Base-by-base conservation (phyloP, 176 grass and related monocot species). In the Oryza coarctata region DNA sequence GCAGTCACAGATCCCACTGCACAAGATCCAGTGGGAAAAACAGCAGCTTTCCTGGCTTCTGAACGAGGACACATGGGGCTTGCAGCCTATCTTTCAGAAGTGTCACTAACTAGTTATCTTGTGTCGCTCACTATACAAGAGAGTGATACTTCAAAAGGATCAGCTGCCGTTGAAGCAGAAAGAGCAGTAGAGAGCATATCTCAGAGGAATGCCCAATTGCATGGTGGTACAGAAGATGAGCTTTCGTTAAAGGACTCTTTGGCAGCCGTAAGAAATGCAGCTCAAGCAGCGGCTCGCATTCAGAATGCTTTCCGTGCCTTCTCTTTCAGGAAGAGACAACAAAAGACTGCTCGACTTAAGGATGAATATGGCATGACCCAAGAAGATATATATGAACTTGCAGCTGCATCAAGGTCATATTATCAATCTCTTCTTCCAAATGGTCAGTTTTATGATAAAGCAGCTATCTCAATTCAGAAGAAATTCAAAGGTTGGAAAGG, bases 401-500 rank as follows among this genome's bases (percentile, higher is more conserved):
- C 91, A 63, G 91, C 89, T 22, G 70, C 79, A 80, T 91, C 93
- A 79, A 99, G 84, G 82, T 82, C 40, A 12, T 84, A 92, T 67
- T 65, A 79, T 38, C 75, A 61, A 73, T 62, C 26, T 79, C 86
- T 92, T 76, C n/a, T 72, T 61, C 85, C 82, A 0, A 78, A 68
- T 57, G 78, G 89, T 82, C 89, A 80, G 62, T 92, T 92, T 80
- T 90, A 77, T 68, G 78, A 96, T 70, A 99, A 91, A 96, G 97
- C 97, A 68, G 97, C 97, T 87, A 76, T 93, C 58, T 95, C 97
- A 39, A 99, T 99, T 75, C 97, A 96, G 79, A 99, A 95, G 85
- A 99, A 90, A 76, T 99, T 89, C 70, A 88, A 84, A 78, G 97
- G 97, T 30, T 99, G 97, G 97, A 99, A 92, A 82, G 91, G 93